Conservation (phyloP, 129 eudicot species). For the Dittrichia graveolens region DNA sequence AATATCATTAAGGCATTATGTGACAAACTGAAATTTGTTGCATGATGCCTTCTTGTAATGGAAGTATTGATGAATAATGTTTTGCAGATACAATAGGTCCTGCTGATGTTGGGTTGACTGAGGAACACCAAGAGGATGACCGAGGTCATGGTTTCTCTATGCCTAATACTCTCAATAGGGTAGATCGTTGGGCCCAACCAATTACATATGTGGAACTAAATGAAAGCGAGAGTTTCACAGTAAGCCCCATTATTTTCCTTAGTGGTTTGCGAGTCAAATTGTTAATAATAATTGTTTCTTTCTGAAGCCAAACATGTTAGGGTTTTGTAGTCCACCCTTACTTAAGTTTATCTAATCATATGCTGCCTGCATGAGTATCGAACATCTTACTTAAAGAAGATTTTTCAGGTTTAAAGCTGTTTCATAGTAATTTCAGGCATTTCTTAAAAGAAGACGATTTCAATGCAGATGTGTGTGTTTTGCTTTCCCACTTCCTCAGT, state of each 20-base stretch:
- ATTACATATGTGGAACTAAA: slow-evolving; percentile 76
- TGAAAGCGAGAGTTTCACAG: slow-evolving; percentile 75
- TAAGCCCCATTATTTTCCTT: slow-evolving; percentile 35
- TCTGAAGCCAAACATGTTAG: not conserved
- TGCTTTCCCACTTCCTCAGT: slow-evolving; percentile 95
- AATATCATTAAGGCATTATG: not conserved
- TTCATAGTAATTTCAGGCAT: slow-evolving; percentile 35
- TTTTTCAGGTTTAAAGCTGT: slow-evolving; percentile 18
- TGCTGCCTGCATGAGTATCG: slow-evolving; percentile 8
- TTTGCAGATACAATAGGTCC: slow-evolving; percentile 76
- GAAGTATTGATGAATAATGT: slow-evolving; percentile 24
- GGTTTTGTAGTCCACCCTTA: not conserved
- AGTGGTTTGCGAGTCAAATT: not conserved
- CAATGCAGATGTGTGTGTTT: slow-evolving; percentile 95
- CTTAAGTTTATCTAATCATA: not conserved
- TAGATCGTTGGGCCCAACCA: slow-evolving; percentile 90
- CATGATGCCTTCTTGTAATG: slow-evolving; percentile 10
- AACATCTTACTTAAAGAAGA: not conserved
- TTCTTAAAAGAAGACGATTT: slow-evolving; percentile 35
- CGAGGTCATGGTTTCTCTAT: slow-evolving; percentile 84
- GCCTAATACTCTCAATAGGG: slow-evolving; percentile 57
- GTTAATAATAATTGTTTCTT: not conserved
- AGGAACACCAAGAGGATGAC: slow-evolving; percentile 68
- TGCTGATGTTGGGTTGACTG: slow-evolving; percentile 86
- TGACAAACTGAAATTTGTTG: slow-evolving; percentile 8